These are phyloP conservation scores for Musa balbisiana DNA, from an alignment of 202 grass and related monocot species.

Conservation along the genomic window DNA sequence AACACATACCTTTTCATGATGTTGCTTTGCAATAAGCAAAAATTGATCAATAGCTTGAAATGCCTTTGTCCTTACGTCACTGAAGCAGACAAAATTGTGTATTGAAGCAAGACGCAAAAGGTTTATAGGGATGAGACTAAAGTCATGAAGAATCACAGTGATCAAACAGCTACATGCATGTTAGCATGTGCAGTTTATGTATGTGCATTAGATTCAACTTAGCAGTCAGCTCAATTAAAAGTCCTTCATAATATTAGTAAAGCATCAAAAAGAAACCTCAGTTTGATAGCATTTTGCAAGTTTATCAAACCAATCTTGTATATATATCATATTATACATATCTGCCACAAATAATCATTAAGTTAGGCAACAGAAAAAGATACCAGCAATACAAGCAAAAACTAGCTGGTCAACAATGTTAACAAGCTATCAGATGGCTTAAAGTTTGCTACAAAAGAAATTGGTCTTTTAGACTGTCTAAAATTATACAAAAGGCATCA, in stretches of 20 bases:
- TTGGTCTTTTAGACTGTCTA: not conserved
- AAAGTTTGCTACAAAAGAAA: not conserved
- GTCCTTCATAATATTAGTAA: not conserved
- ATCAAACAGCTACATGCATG: not conserved
- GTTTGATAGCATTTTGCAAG: not conserved
- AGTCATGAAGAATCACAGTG: not conserved
- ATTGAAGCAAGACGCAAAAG: slow-evolving; percentile 23
- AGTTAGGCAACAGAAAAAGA: not conserved
- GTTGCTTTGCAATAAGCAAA: slow-evolving; percentile 69
- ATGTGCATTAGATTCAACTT: not conserved
- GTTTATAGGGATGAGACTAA: not conserved
- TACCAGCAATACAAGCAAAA: not conserved
- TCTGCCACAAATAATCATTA: not conserved
- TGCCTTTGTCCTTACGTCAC: slow-evolving; percentile 94
- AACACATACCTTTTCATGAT: slow-evolving; percentile 78
- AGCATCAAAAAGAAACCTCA: not conserved
- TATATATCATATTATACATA: not conserved
- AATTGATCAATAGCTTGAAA: slow-evolving; percentile 96
- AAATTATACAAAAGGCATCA: not conserved
- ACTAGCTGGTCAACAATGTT: not conserved
- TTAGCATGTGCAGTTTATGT: not conserved
- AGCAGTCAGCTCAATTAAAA: not conserved
- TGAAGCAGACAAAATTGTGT: slow-evolving; percentile 30
- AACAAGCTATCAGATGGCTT: not conserved
- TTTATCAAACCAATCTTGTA: not conserved